Evolutionary conservation across 1,139 yeast genomes (phyloP), one percentile per base, ranked within the genome.

Genomic region (Nakaseomyces nivariensis): DNA sequence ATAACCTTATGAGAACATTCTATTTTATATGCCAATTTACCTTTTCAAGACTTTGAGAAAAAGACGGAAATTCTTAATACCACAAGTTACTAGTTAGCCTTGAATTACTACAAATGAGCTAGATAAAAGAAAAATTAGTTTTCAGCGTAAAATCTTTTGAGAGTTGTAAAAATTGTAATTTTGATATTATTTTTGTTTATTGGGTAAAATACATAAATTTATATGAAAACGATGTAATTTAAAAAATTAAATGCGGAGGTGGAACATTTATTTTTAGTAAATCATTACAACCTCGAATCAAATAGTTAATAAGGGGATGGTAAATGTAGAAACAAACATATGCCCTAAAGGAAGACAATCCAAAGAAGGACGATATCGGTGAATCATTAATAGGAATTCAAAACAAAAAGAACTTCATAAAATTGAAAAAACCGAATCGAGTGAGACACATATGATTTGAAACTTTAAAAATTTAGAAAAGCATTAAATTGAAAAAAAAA

Each of bases 161-260:
- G 31, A 29, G 9, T 8, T 33, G n/a, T 9, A 11, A 33, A 33
- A 26, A 38, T 25, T 7, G 27, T 38, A 13, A 38, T 25, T 38
- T 38, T 38, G 42, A 38, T 38, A 38, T 38, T 38, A 8, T 29
- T 38, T 38, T 38, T 38, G 42, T 41, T 41, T 41, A 41, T 41
- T 41, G 44, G 34, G 33, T 41, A 41, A 41, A 41, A 41, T 41
- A 41, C 44, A 41, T 41, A 41, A 41, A 41, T 41, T 41, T 41
- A 41, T 41, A 41, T 41, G 44, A 41, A 41, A 41, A 41, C 44
- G 44, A 41, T 41, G 44, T 41, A 41, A 41, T 27, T 41, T 41
- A 24, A 38, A 38, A 38, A 38, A 38, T 37, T 38, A 38, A 38
- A 38, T 38, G 42, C 31, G 42, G 42, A 38, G 42, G 42, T 25